These are phyloP conservation scores for Debaryomyces prosopidis DNA, from an alignment of 805 yeast genomes.

Conservation along the genomic window DNA sequence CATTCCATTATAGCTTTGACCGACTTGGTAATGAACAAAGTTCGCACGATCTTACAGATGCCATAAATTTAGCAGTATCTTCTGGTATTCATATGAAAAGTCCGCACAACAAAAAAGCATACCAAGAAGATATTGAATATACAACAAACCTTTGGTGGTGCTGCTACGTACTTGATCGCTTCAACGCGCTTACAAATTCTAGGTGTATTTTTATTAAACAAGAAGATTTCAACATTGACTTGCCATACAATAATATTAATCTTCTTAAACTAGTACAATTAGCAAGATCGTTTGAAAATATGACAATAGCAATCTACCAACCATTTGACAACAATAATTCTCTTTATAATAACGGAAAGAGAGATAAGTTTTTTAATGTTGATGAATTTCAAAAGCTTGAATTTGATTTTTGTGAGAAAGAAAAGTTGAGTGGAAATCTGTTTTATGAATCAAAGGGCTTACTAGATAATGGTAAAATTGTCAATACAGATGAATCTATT, in stretches of 20 bases:
- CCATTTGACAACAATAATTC: conserved; percentile 20
- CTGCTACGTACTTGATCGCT: conserved; percentile 31
- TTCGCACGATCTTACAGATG: conserved; percentile 29
- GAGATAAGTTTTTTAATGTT: conserved; percentile 19
- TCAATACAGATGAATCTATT: not conserved
- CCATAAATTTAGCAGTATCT: conserved; percentile 26
- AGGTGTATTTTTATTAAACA: conserved; percentile 27
- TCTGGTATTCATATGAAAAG: conserved; percentile 29
- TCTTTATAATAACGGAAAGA: conserved; percentile 10
- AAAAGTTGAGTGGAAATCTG: conserved; percentile 8
- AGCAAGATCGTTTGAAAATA: conserved; percentile 24
- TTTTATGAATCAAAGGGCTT: not conserved
- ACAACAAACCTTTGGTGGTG: conserved; percentile 35
- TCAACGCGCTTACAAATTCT: conserved; percentile 28
- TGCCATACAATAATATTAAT: conserved; percentile 26
- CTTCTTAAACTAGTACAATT: conserved; percentile 27
- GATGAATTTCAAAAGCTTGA: conserved; percentile 28
- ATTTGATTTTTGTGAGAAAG: conserved; percentile 24
- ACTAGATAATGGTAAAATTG: not conserved
- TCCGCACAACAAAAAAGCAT: conserved; percentile 5
- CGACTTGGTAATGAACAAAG: conserved; percentile 29
- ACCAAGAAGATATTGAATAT: conserved; percentile 12
- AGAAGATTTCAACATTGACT: conserved; percentile 34
- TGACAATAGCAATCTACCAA: conserved; percentile 21
- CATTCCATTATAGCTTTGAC: conserved; percentile 25